Evolutionary conservation across 2,329 filamentous ascomycete genomes (phyloP).

Genomic region (Zymoseptoria passerinii): DNA sequence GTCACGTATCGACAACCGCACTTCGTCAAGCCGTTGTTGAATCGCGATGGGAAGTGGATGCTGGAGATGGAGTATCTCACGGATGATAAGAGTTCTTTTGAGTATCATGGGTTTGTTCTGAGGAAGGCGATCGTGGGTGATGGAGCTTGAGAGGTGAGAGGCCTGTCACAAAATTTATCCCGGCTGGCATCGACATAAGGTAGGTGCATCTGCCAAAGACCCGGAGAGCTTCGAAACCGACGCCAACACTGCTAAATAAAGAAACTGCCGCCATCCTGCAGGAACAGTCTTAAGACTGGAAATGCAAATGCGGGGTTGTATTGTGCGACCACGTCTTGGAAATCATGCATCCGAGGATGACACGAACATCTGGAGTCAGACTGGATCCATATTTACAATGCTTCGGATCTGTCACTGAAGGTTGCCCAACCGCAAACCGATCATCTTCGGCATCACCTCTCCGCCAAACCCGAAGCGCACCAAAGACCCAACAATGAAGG

Average conservation of each 20-base stretch:
- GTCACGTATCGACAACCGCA: conserved; percentile 47
- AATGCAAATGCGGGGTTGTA: background rate
- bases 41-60: conserved; percentile 37
- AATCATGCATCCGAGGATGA: background rate
- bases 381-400: background rate
- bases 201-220: too few species aligned
- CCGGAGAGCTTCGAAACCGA: too few species aligned
- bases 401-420: background rate
- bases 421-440: background rate
- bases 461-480: background rate
- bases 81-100: conserved; percentile 35
- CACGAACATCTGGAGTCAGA: background rate
- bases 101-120: conserved; percentile 43
- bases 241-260: too few species aligned
- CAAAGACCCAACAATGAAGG: conserved; percentile 16
- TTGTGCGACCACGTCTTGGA: background rate
- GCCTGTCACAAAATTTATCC: too few species aligned
- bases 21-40: conserved; percentile 45
- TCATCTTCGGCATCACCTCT: background rate
- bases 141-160: too few species aligned
- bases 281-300: too few species aligned
- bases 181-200: too few species aligned
- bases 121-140: conserved; percentile 21
- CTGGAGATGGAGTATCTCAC: conserved; percentile 38
- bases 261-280: too few species aligned